Evolutionary conservation across 2,329 filamentous ascomycete species (phyloP).

Genomic region (Graphilbum ipis-grandicollis): DNA sequence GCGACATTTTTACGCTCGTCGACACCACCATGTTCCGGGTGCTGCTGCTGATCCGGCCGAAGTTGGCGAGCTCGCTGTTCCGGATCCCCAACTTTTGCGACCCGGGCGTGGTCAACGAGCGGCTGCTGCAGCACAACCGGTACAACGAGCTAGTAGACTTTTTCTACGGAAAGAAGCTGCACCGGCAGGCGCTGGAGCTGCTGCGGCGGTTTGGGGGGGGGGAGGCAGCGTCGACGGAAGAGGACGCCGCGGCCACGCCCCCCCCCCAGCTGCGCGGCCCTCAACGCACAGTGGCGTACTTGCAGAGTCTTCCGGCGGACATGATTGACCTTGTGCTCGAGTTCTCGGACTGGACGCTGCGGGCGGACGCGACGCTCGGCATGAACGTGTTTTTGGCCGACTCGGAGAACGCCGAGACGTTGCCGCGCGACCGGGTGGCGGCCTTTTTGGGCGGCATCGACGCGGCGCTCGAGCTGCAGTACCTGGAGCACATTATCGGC

Average conservation of each 20-base stretch:
- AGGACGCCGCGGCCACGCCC: slow-evolving; percentile 7
- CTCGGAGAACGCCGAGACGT: slow-evolving; percentile 81
- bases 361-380: slow-evolving; percentile 51
- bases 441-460: slow-evolving; percentile 58
- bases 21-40: slow-evolving; percentile 90
- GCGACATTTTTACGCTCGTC: slow-evolving; percentile 63
- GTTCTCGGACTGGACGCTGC: slow-evolving; percentile 77
- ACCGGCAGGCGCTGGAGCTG: slow-evolving; percentile 70
- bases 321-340: slow-evolving; percentile 83
- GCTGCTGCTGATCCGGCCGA: slow-evolving; percentile 83
- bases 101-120: slow-evolving; percentile 85
- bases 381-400: slow-evolving; percentile 93
- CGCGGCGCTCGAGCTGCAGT: slow-evolving; percentile 53
- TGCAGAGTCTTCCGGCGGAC: slow-evolving; percentile 76
- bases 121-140: slow-evolving; percentile 69
- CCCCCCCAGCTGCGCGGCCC: slow-evolving; percentile 79
- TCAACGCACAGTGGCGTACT: slow-evolving; percentile 66
- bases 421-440: slow-evolving; percentile 63
- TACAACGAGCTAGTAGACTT: slow-evolving; percentile 97
- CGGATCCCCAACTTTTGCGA: slow-evolving; percentile 96
- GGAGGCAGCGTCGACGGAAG: slow-evolving; percentile 20
- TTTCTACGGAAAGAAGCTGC: slow-evolving; percentile 84
- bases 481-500: slow-evolving; percentile 78
- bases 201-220: slow-evolving; percentile 63
- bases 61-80: slow-evolving; percentile 75